phyloP scores from a whole-genome alignment of 306 rosid species.

The Quercus wislizeni region DNA sequence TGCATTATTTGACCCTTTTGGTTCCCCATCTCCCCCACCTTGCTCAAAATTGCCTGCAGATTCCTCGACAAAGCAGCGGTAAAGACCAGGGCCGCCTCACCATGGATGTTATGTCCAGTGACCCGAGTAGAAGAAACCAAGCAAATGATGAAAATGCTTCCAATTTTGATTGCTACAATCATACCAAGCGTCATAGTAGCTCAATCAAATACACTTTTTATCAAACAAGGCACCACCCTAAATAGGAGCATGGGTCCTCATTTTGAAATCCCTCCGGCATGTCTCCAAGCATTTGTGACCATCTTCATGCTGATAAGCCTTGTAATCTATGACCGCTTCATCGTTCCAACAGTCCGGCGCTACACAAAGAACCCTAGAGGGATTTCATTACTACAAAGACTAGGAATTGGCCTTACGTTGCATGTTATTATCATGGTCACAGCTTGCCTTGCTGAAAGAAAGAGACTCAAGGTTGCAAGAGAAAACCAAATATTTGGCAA shows the following conservation, averaged over 20 bases:
- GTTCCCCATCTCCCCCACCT: not conserved
- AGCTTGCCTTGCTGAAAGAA: constrained; percentile 53
- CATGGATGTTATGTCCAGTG: constrained; percentile 66
- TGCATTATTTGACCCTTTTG: no score
- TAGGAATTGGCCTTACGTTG: constrained; percentile 63
- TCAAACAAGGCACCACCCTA: constrained; percentile 67
- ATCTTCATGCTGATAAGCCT: constrained; percentile 62
- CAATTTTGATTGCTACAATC: constrained; percentile 55
- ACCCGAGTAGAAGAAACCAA: constrained; percentile 92
- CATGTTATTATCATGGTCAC: constrained; percentile 42
- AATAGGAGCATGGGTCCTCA: constrained; percentile 53
- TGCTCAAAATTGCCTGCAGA: constrained; percentile 30
- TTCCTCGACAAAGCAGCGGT: constrained; percentile 74
- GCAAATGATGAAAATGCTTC: constrained; percentile 75
- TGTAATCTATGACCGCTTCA: constrained; percentile 51
- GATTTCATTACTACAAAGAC: constrained; percentile 72
- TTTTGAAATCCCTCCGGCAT: constrained; percentile 64
- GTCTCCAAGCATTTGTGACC: constrained; percentile 48
- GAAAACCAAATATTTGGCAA: constrained; percentile 26
- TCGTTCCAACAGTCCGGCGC: constrained; percentile 45
- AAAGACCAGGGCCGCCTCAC: constrained; percentile 34
- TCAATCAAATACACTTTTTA: constrained; percentile 51
- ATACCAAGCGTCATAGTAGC: constrained; percentile 50
- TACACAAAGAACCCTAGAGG: constrained; percentile 83
- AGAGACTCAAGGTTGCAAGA: constrained; percentile 50